These are phyloP conservation scores for Intubia oerlemansii DNA, from an alignment of 2,329 filamentous ascomycete genomes.

Conservation along the genomic window DNA sequence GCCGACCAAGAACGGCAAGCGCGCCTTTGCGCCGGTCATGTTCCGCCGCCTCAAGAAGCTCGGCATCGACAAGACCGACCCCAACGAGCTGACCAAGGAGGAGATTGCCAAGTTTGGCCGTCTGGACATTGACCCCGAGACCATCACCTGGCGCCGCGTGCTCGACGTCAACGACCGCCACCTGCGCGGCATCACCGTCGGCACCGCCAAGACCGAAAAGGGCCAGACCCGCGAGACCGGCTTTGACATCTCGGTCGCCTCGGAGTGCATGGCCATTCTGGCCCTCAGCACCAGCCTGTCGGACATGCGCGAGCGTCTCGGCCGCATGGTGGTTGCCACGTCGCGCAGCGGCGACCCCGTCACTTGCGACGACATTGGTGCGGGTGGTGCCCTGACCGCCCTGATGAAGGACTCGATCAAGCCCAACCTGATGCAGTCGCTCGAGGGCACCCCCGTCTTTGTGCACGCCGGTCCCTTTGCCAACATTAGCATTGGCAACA, in stretches of 20 bases:
- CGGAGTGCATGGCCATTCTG: constrained; percentile 95
- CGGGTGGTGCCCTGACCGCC: constrained; percentile 75
- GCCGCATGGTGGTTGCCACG: constrained; percentile 85
- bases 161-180: constrained; percentile 95
- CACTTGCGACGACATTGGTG: constrained; percentile 88
- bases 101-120: constrained; percentile 79
- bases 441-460: constrained; percentile 93
- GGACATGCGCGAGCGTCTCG: constrained; percentile 84
- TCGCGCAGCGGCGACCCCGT: constrained; percentile 74
- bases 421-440: constrained; percentile 94
- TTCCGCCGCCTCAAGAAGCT: constrained; percentile 86
- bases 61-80: constrained; percentile 86
- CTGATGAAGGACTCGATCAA: constrained; percentile 98
- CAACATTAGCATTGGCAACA: constrained; percentile 95
- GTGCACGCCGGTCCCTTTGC: constrained; percentile 95
- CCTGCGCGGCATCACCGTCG: constrained; percentile 72
- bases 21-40: constrained; percentile 76
- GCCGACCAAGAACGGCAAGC: constrained; percentile 73
- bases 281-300: constrained; percentile 71
- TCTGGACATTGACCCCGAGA: constrained; percentile 87
- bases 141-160: constrained; percentile 92
- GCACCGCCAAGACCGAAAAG: constrained; percentile 76
- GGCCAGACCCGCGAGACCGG: constrained; percentile 73
- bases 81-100: constrained; percentile 72
- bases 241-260: constrained; percentile 95